phyloP scores from a whole-genome alignment of 2,329 filamentous ascomycete species.

The Metarhizium brunneum region DNA sequence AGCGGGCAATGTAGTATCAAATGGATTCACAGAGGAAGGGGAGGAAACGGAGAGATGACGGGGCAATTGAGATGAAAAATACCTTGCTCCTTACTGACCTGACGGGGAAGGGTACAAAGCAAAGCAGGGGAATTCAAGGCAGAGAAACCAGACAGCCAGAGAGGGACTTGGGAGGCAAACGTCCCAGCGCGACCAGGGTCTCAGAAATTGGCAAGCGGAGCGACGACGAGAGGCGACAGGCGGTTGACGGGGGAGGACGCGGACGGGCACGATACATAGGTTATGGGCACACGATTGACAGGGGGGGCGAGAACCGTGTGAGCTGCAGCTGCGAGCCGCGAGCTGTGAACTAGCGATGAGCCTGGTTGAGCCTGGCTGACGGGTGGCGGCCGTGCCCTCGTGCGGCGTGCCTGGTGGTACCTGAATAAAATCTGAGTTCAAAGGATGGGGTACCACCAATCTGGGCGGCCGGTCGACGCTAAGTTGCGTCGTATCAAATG shows the following conservation, averaged over 20 bases:
- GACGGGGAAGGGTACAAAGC: not conserved
- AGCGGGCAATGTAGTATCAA: not conserved
- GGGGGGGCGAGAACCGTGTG: too few relatives aligned
- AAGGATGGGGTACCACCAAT: too few relatives aligned
- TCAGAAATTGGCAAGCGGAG: conserved; percentile 4
- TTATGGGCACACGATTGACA: too few relatives aligned
- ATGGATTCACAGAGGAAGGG: not conserved
- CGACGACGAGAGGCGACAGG: not conserved
- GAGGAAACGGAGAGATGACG: not conserved
- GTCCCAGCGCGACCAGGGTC: not conserved
- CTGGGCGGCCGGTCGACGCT: not conserved
- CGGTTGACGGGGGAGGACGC: too few relatives aligned
- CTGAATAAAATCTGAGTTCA: not conserved
- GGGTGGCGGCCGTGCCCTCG: conserved; percentile 1
- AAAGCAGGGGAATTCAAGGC: not conserved
- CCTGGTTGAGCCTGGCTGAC: not conserved
- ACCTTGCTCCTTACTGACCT: not conserved
- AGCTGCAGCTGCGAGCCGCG: too few relatives aligned
- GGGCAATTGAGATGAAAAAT: not conserved
- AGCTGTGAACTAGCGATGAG: too few relatives aligned
- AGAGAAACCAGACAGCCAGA: not conserved
- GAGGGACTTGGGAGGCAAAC: not conserved
- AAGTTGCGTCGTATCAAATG: too few relatives aligned
- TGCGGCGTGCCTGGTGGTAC: not conserved
- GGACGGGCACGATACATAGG: too few relatives aligned